phyloP scores from a whole-genome alignment of 2,329 filamentous ascomycete genomes.

The Sphaceloma murrayae region DNA sequence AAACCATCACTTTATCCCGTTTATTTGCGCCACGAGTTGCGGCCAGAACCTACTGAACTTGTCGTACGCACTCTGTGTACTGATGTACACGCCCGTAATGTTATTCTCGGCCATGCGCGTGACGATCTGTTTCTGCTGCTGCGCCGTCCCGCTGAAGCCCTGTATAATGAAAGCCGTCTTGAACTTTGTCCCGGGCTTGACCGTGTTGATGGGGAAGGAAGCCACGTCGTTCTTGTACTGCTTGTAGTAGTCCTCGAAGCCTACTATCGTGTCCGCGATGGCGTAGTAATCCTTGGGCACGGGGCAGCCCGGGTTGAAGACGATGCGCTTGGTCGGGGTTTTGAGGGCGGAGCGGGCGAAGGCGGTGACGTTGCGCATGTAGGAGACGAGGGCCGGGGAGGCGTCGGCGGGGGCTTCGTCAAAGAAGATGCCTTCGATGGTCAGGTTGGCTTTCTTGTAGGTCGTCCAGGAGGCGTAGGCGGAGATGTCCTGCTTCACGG shows the following conservation, averaged over 20 bases:
- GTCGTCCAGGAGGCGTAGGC: slow-evolving; percentile 24
- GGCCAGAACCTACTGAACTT: slow-evolving; percentile 13
- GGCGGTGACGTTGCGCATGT: slow-evolving; percentile 17
- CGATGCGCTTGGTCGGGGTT: slow-evolving; percentile 11
- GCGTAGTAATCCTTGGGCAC: slow-evolving; percentile 4
- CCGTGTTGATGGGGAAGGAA: slow-evolving; percentile 2
- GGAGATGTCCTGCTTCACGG: slow-evolving; percentile 22
- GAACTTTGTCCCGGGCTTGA: neutral
- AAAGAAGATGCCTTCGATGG: slow-evolving; percentile 24
- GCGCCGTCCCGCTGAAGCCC: slow-evolving; percentile 1
- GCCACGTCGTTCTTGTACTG: neutral
- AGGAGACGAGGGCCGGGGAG: slow-evolving; percentile 14
- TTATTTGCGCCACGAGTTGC: slow-evolving; percentile 8
- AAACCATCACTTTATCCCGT: slow-evolving; percentile 4
- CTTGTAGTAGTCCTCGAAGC: slow-evolving; percentile 12
- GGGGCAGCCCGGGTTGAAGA: slow-evolving; percentile 18
- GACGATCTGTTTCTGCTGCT: slow-evolving; percentile 6
- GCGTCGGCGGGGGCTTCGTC: slow-evolving; percentile 22
- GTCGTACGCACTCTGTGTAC: neutral
- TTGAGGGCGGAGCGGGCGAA: slow-evolving; percentile 4
- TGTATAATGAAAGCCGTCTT: slow-evolving; percentile 7
- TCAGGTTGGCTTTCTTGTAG: slow-evolving; percentile 19
- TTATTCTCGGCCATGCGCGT: slow-evolving; percentile 7
- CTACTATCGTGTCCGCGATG: slow-evolving; percentile 9
- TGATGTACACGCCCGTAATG: slow-evolving; percentile 13